Conservation (phyloP, 1,139 yeast genomes). For the Pichia sp. region DNA sequence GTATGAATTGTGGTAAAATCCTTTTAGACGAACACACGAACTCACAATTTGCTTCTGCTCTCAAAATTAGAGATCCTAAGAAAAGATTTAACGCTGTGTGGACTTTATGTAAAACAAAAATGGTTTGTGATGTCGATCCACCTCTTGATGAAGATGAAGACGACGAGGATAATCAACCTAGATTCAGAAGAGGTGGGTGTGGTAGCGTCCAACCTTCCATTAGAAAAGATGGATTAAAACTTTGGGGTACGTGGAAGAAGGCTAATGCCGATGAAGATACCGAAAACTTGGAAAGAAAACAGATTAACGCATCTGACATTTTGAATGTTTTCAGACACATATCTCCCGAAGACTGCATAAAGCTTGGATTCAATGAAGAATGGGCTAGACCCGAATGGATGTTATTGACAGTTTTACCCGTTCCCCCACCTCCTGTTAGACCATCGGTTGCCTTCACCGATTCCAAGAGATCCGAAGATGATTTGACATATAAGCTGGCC, state of each 20-base stretch:
- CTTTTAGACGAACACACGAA: conserved; percentile 73
- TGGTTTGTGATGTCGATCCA: conserved; percentile 92
- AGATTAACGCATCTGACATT: conserved; percentile 83
- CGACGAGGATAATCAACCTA: conserved; percentile 24
- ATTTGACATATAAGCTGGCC: conserved; percentile 93
- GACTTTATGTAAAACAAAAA: conserved; percentile 83
- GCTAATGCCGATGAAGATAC: conserved; percentile 71
- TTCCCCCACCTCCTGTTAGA: conserved; percentile 99
- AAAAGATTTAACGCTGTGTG: conserved; percentile 96
- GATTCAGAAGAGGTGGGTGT: conserved; percentile 84
- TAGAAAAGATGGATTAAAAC: conserved; percentile 90
- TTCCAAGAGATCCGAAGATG: conserved; percentile 99
- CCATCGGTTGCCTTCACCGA: conserved; percentile 98
- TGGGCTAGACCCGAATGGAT: conserved; percentile 99
- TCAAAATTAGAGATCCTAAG: conserved; percentile 87
- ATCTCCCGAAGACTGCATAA: conserved; percentile 71
- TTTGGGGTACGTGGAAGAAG: conserved; percentile 97
- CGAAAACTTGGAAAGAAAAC: conserved; percentile 90
- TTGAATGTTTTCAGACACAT: conserved; percentile 90
- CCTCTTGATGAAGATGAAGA: conserved; percentile 42
- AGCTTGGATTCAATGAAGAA: conserved; percentile 88
- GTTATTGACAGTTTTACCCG: conserved; percentile 92
- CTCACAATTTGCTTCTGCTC: conserved; percentile 83
- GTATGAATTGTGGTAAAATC: conserved; percentile 97
- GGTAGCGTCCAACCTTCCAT: conserved; percentile 96